Evolutionary conservation across 1,284 basidiomycete genomes (phyloP).

Genomic region (Irpex sp.): DNA sequence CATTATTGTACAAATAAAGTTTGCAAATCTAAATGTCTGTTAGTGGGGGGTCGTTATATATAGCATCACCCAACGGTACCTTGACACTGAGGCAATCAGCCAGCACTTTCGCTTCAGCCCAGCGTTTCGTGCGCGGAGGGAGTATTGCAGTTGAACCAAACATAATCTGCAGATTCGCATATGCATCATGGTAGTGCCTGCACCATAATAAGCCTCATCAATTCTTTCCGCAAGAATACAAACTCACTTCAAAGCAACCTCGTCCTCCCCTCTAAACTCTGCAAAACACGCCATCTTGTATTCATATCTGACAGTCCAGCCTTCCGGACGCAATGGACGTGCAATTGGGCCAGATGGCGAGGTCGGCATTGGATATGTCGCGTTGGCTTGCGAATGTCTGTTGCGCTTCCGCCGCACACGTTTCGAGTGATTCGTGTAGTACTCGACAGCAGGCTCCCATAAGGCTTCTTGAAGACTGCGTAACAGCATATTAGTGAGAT

Average conservation of each 20-base stretch:
- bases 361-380: conserved; percentile 44
- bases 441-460: conserved; percentile 85
- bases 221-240: no score
- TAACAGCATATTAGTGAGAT: not conserved
- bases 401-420: conserved; percentile 88
- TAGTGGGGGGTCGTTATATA: no score
- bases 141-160: conserved; percentile 83
- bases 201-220: no score
- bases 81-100: conserved; percentile 90
- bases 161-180: conserved; percentile 78
- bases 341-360: conserved; percentile 39
- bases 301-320: conserved; percentile 95
- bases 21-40: conserved; percentile 65
- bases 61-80: no score
- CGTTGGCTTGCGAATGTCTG: conserved; percentile 54
- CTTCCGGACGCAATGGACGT: conserved; percentile 74
- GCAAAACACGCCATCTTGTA: conserved; percentile 97
- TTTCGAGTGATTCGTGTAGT: conserved; percentile 90
- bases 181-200: conserved; percentile 93
- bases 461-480: conserved; percentile 82
- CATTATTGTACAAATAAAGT: conserved; percentile 85
- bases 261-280: conserved; percentile 88
- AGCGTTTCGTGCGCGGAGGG: conserved; percentile 91
- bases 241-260: conserved; percentile 83
- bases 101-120: conserved; percentile 97